Percentiles rank a stretch among this genome's conserved stretches.
These are phyloP conservation scores for Lagenidium giganteum DNA, from an alignment of 352 stramenopile genomes.

Conservation along the genomic window DNA sequence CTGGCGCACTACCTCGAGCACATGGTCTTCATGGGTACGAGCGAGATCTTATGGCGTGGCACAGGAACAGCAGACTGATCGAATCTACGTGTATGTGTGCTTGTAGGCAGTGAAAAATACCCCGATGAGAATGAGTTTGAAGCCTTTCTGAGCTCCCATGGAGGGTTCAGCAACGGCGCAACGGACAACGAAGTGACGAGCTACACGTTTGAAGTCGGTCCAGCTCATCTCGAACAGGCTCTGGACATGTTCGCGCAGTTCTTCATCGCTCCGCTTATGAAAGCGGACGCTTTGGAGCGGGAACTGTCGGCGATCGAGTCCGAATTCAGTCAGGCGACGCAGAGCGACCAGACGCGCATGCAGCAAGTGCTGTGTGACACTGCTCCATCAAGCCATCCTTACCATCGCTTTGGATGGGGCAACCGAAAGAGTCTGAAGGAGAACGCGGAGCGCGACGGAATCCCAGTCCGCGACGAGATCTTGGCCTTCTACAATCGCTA, in stretches of 20 bases:
- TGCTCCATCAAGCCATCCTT: constrained; percentile 51
- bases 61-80: neutral
- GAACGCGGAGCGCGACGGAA: constrained; percentile 26
- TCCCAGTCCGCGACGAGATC: constrained; percentile 61
- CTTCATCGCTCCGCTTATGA: constrained; percentile 89
- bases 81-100: neutral
- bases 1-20: constrained; percentile 90
- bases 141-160: constrained; percentile 81
- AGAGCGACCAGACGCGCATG: constrained; percentile 64
- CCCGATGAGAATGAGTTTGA: constrained; percentile 93
- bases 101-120: constrained; percentile 82
- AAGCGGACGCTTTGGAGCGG: constrained; percentile 67
- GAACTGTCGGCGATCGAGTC: constrained; percentile 86
- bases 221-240: constrained; percentile 48
- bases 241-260: constrained; percentile 94
- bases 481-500: constrained; percentile 58
- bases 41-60: neutral
- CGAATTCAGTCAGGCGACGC: constrained; percentile 78
- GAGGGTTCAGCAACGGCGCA: constrained; percentile 89
- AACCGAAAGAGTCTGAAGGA: constrained; percentile 72
- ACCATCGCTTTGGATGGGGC: constrained; percentile 81
- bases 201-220: constrained; percentile 92
- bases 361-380: constrained; percentile 79
- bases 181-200: constrained; percentile 91
- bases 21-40: constrained; percentile 92